Base-by-base conservation (phyloP, 2,329 filamentous ascomycete species). In the Truncatella angustata region DNA sequence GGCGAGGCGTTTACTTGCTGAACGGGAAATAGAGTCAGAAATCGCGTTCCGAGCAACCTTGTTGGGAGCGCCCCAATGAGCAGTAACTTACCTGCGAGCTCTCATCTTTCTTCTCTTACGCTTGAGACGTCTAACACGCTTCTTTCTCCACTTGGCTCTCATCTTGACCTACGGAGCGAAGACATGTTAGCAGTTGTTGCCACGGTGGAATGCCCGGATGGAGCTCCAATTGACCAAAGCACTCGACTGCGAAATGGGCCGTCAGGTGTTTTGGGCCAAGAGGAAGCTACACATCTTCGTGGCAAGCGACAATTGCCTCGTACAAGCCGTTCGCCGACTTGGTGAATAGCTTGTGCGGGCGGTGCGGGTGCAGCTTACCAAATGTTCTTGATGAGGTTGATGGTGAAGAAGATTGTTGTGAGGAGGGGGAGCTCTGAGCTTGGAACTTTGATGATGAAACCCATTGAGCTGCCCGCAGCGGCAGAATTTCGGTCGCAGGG, bases 91-190 rank as follows among this genome's bases (percentile, higher is more conserved):
- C 92, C 86, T 91, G 81, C 93, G 82, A 70, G 92, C 93, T 77
- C 92, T 86, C 80, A 92, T 96, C 92, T 97, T 97, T 90, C 92
- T 93, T 84, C 92, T 90, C 91, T 97, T 97, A 76, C 91, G 88
- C 88, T 97, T 97, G 77, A 97, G 90, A 79, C 92, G 87, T 73
- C 92, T 84, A 79, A 96, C 91, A 75, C 92, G 85, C 92, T 97
- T 97, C 89, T 97, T 97, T 84, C 92, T 93, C 92, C 93, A 97
- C 85, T 97, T 97, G 74, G 91, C 91, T 93, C 92, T 80, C 82
- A 85, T 84, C 77, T 76, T 83, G 79, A 54, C 44, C 14, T 47
- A 39, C 21, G 24, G 34, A 21, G 10, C n/a, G 14, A 23, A 36
- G 12, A 5, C n/a, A n/a, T 43, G 36, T 50, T 43, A 50, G 48